Conservation (phyloP, 805 yeast species). For the Wickerhamiella kazuoi region DNA sequence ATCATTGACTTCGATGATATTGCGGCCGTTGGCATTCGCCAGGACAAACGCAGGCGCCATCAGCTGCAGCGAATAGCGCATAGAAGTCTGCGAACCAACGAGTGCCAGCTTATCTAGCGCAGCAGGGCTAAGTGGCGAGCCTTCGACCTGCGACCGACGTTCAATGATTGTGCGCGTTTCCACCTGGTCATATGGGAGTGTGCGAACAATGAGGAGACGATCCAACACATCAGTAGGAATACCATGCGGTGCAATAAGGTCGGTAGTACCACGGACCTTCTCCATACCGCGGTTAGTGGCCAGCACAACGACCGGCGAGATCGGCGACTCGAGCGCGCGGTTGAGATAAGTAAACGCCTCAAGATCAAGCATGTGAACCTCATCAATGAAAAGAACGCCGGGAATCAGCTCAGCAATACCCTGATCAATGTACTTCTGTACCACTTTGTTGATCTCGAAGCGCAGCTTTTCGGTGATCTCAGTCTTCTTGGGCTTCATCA, state of each 20-base stretch:
- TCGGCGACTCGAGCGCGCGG: constrained; percentile 77
- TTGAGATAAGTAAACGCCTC: constrained; percentile 92
- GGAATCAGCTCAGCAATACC: constrained; percentile 97
- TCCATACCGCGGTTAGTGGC: constrained; percentile 95
- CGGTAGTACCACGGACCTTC: constrained; percentile 76
- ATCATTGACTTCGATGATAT: constrained; percentile 49
- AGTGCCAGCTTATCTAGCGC: constrained; percentile 60
- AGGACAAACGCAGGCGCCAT: constrained; percentile 80
- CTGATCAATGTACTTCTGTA: constrained; percentile 88
- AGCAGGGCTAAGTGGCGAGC: constrained; percentile 41
- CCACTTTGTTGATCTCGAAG: constrained; percentile 86
- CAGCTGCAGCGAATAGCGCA: constrained; percentile 83
- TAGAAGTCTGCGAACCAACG: constrained; percentile 59
- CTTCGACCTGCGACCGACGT: constrained; percentile 67
- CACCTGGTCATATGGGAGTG: constrained; percentile 68
- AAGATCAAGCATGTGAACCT: constrained; percentile 93
- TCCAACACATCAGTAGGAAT: constrained; percentile 90
- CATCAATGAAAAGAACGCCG: constrained; percentile 94
- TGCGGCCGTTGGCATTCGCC: constrained; percentile 54
- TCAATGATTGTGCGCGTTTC: constrained; percentile 71
- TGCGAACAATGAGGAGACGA: constrained; percentile 76
- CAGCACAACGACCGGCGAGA: constrained; percentile 87
- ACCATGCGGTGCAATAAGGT: constrained; percentile 81
- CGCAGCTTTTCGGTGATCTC: constrained; percentile 93
- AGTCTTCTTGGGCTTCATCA: constrained; percentile 88